A percentile compares a stretch with the other conserved stretches of the same genome.
These are phyloP conservation scores for Amauroascus niger DNA, from an alignment of 2,329 filamentous ascomycete genomes.

Conservation along the genomic window DNA sequence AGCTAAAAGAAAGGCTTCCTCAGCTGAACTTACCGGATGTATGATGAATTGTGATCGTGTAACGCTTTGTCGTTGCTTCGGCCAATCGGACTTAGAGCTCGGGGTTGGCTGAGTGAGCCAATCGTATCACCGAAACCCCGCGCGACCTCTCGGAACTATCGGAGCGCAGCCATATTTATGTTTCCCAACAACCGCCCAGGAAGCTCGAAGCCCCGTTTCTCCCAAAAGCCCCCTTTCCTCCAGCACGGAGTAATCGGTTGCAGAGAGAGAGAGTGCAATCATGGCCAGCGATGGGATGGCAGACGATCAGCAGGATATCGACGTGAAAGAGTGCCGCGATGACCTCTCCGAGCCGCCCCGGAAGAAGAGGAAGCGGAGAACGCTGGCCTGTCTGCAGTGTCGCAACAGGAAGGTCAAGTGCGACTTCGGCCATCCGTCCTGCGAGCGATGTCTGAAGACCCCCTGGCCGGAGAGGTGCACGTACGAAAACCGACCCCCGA, in stretches of 20 bases:
- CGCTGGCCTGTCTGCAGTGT: slow-evolving; percentile 36
- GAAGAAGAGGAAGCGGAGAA: slow-evolving; percentile 31
- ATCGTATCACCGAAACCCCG: slow-evolving; percentile 2
- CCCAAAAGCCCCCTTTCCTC: too few relatives aligned
- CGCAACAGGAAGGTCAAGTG: slow-evolving; percentile 37
- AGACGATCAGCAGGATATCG: background rate
- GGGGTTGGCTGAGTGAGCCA: background rate
- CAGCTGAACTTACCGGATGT: too few relatives aligned
- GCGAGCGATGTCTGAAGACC: slow-evolving; percentile 33
- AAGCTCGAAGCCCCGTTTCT: background rate
- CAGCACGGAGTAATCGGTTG: background rate
- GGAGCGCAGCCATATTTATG: background rate
- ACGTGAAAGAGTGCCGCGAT: background rate
- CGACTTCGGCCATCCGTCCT: slow-evolving; percentile 35
- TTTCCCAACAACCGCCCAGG: background rate
- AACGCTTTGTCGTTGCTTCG: too few relatives aligned
- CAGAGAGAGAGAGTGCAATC: background rate
- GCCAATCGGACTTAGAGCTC: background rate
- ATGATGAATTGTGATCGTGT: too few relatives aligned
- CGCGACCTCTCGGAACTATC: background rate
- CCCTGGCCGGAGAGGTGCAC: slow-evolving; percentile 13
- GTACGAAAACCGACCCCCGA: slow-evolving; percentile 12
- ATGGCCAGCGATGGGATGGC: background rate
- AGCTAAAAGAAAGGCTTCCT: too few relatives aligned
- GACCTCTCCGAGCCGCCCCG: slow-evolving; percentile 18